Evolutionary conservation across 2,329 filamentous ascomycete genomes (phyloP).

Genomic region (Nothopassalora personata): DNA sequence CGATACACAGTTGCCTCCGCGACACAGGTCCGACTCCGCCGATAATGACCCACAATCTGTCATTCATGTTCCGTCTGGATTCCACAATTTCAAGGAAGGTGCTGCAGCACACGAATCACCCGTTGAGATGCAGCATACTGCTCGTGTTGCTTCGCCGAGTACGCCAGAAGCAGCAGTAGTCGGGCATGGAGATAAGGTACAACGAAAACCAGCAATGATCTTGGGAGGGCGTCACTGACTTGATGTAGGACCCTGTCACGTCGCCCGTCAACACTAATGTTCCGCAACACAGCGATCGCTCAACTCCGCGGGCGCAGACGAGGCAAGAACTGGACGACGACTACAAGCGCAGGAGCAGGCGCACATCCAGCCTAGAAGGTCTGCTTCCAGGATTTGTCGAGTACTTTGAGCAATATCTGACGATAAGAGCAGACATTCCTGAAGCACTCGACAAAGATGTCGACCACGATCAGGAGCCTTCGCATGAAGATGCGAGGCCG

Average conservation of each 20-base stretch:
- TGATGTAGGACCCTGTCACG: constrained; percentile 38
- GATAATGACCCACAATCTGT: constrained; percentile 81
- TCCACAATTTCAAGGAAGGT: constrained; percentile 61
- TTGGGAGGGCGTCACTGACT: not conserved
- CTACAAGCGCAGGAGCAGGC: constrained; percentile 54
- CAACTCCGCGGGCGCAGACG: constrained; percentile 79
- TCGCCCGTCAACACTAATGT: constrained; percentile 73
- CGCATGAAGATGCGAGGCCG: constrained; percentile 24
- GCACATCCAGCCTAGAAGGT: constrained; percentile 74
- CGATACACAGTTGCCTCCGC: constrained; percentile 40
- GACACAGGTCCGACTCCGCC: constrained; percentile 46
- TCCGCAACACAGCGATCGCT: constrained; percentile 56
- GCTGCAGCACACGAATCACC: constrained; percentile 12
- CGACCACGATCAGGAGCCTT: constrained; percentile 23
- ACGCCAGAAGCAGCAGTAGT: constrained; percentile 31
- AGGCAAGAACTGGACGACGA: constrained; percentile 64
- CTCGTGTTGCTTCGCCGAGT: constrained; percentile 32
- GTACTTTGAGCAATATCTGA: constrained; percentile 20
- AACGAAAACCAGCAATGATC: constrained; percentile 9
- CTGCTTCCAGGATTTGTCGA: constrained; percentile 23
- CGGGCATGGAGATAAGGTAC: constrained; percentile 28
- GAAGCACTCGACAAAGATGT: constrained; percentile 39
- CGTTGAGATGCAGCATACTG: constrained; percentile 21
- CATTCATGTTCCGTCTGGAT: constrained; percentile 83
- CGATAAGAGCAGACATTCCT: constrained; percentile 38